Percentiles rank a stretch among this genome's conserved stretches.
phyloP scores from a whole-genome alignment of 306 rosid species.

The Begonia loranthoides region DNA sequence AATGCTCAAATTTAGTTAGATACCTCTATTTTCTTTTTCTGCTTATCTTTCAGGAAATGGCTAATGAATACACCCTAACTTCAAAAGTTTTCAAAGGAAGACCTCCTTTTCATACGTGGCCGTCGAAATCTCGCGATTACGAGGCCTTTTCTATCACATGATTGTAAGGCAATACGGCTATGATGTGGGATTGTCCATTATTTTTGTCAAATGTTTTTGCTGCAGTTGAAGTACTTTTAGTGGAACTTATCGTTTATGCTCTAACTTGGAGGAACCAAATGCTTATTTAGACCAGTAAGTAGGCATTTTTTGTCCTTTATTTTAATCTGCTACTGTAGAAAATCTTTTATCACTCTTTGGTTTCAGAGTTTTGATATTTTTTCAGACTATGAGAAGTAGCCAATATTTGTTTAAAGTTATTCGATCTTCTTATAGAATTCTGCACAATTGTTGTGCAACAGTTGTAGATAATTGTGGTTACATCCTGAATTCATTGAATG shows the following conservation, averaged over 20 bases:
- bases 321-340: no score
- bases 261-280: background rate
- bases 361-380: no score
- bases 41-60: conserved; percentile 40
- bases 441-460: no score
- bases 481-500: no score
- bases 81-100: conserved; percentile 42
- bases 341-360: no score
- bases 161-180: conserved; percentile 4
- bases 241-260: no score
- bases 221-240: background rate
- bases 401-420: no score
- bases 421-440: no score
- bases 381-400: no score
- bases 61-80: conserved; percentile 30
- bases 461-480: no score
- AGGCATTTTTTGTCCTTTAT: background rate
- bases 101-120: conserved; percentile 49
- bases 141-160: conserved; percentile 32
- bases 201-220: background rate
- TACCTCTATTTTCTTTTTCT: no score
- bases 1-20: no score
- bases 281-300: background rate
- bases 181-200: background rate
- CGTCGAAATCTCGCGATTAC: conserved; percentile 35